phyloP scores from a whole-genome alignment of 306 rosid genomes.

The Lathyrus aphaca region DNA sequence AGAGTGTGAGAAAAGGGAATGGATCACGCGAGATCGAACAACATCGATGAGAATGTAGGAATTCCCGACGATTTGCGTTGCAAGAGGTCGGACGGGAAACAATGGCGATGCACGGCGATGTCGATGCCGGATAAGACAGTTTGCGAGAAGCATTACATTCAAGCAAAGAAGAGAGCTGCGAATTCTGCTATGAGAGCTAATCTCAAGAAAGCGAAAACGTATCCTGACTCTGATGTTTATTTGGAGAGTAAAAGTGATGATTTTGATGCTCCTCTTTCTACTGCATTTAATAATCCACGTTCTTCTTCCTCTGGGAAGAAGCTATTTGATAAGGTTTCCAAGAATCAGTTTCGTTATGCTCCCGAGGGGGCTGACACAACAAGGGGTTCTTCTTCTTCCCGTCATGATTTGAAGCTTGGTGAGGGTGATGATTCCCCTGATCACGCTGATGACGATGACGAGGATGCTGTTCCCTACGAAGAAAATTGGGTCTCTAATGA shows the following conservation, averaged over 20 bases:
- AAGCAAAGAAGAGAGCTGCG: constrained; percentile 96
- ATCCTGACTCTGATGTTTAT: constrained; percentile 60
- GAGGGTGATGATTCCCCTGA: constrained; percentile 56
- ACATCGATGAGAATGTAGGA: constrained; percentile 72
- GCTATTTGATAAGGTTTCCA: constrained; percentile 60
- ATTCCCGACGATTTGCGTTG: constrained; percentile 95
- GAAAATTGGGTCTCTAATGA: constrained; percentile 66
- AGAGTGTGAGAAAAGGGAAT: constrained; percentile 30
- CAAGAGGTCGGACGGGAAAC: constrained; percentile 98
- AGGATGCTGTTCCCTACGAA: constrained; percentile 47
- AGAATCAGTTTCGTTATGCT: constrained; percentile 63
- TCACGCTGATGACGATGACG: background rate
- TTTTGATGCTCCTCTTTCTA: constrained; percentile 55
- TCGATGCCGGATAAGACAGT: constrained; percentile 99
- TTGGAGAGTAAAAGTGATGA: constrained; percentile 84
- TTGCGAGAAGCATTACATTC: constrained; percentile 96
- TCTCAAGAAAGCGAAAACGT: constrained; percentile 85
- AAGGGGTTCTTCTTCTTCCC: constrained; percentile 47
- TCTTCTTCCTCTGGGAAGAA: constrained; percentile 44
- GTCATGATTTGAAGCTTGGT: constrained; percentile 37
- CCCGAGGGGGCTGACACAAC: constrained; percentile 42
- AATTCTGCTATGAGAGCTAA: constrained; percentile 98
- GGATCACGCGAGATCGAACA: constrained; percentile 63
- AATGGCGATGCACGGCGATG: constrained; percentile 97
- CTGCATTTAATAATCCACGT: constrained; percentile 28